Evolutionary conservation across 495 filamentous ascomycete genomes (phyloP).

Genomic region (Podospora pseudoanserina): DNA sequence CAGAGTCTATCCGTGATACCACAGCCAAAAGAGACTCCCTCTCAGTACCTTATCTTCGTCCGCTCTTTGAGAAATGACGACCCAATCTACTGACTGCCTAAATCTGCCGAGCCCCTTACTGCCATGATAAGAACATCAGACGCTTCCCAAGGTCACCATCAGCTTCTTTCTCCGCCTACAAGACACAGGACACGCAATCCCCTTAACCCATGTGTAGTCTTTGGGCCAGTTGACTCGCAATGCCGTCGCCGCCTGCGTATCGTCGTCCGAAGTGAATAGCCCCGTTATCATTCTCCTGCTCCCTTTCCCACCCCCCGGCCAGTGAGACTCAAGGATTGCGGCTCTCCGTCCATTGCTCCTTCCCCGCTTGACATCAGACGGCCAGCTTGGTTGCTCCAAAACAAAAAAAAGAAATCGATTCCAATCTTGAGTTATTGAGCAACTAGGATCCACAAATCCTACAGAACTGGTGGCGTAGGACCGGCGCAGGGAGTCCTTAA

Average conservation of each 20-base stretch:
- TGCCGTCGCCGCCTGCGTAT: not conserved
- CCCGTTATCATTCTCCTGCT: not conserved
- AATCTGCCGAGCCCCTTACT: not conserved
- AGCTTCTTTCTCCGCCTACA: not conserved
- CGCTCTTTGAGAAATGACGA: not conserved
- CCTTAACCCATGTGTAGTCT: not conserved
- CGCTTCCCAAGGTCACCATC: not conserved
- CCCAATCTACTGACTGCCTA: too few relatives aligned
- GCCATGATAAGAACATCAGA: not conserved
- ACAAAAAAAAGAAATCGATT: not conserved
- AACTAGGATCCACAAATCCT: not conserved
- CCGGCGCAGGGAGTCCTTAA: not conserved
- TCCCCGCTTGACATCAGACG: not conserved
- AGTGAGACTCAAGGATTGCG: not conserved
- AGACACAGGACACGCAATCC: not conserved
- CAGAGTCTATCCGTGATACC: too few relatives aligned
- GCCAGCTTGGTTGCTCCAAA: not conserved
- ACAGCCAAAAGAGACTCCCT: too few relatives aligned
- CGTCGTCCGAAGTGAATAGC: not conserved
- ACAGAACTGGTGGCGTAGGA: not conserved
- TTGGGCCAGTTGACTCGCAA: not conserved
- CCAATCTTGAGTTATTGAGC: not conserved
- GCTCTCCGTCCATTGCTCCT: not conserved
- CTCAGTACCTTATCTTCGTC: too few relatives aligned
- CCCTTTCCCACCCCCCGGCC: not conserved